Evolutionary conservation across 768 basidiomycete species (phyloP), one percentile per base, ranked within the genome.

Genomic region (Xerocomellus amylosporus): DNA sequence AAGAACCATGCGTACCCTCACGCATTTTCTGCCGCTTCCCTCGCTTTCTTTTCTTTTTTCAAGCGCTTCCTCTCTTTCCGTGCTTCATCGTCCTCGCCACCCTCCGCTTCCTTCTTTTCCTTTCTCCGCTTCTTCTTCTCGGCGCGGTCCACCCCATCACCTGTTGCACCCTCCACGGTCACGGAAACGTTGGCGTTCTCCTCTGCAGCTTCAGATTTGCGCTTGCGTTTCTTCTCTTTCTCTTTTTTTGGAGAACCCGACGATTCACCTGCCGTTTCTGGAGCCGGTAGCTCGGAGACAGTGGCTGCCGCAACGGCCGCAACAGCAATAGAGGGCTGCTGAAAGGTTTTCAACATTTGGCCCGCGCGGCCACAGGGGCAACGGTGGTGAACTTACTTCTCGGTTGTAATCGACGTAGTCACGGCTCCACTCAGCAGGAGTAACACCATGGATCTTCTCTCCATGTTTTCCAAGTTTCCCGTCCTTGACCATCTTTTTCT

Each of bases 401-500:
- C 88, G 85, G 58, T 80, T 87, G 72, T 96, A 98, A 70, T 99
- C 97, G 49, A 96, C 82, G 69, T 99, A 98, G 66, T 93, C 91
- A 55, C 85, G 82, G 65, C 81, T 90, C 97, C 97, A 98, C 49
- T 89, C 86, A 14, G 84, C 75, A 19, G 97, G 97, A 0, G 97
- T 99, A 42, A 86, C 82, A 39, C 90, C 88, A 2, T 89, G 85
- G 47, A 91, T 81, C 65, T 88, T 87, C 71, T 96, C 87, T 20
- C 97, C 97, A 69, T 93, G 89, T 74, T 93, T 98, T 65, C 94
- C 90, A 47, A 99, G 85, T 71, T 93, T 91, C 45, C 96, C 95
- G n/a, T 93, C 93, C 77, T 96, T 97, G 59, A 97, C 85, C 83
- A 99, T 79, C 73, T 96, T 97, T 79, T 98, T 99, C 82, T 98